phyloP scores from a whole-genome alignment of 2,329 filamentous ascomycete genomes.

The Aspergillus aculeatus region DNA sequence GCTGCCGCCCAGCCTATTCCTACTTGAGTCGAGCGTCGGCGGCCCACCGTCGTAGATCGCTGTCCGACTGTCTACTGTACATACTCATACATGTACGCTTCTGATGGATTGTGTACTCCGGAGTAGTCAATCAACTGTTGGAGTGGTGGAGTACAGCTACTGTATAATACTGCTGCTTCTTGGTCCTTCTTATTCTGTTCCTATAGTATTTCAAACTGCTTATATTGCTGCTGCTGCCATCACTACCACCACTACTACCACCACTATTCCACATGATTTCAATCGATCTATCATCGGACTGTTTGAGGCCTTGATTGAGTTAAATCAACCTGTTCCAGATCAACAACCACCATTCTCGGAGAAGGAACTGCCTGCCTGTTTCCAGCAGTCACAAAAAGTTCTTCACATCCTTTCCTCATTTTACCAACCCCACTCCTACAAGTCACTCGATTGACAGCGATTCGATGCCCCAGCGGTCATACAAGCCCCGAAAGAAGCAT shows the following conservation, averaged over 20 bases:
- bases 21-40: neutral
- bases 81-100: no score
- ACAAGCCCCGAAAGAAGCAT: conserved; percentile 8
- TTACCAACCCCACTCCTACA: no score
- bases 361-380: conserved; percentile 3
- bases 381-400: conserved; percentile 3
- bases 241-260: no score
- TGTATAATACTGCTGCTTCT: no score
- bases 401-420: conserved; percentile 1
- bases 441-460: conserved; percentile 5
- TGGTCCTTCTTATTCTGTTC: no score
- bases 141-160: no score
- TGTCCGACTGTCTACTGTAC: neutral
- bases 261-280: neutral
- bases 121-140: no score
- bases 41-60: conserved; percentile 9
- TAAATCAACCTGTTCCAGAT: neutral
- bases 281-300: neutral
- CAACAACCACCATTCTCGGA: neutral
- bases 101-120: no score
- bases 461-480: neutral
- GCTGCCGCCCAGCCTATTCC: conserved; percentile 5
- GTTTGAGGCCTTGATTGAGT: neutral
- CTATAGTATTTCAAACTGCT: no score
- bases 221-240: no score